phyloP scores from a whole-genome alignment of 2,329 filamentous ascomycete species.

The Pseudogymnoascus sp. region DNA sequence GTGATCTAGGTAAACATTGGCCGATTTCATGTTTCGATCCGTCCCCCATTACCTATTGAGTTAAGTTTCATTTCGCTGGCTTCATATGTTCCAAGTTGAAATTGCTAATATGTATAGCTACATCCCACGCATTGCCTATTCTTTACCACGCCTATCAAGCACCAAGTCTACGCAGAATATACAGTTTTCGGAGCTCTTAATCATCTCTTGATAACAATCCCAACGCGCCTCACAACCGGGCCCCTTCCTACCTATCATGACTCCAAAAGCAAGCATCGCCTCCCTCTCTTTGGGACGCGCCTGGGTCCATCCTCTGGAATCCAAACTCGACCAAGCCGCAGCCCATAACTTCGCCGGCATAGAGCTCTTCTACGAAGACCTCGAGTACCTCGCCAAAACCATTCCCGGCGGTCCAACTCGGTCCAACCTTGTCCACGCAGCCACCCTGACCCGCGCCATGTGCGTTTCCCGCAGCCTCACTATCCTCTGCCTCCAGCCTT shows the following conservation, averaged over 20 bases:
- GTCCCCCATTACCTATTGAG: neutral
- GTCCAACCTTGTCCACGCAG: conserved; percentile 46
- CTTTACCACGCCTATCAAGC: neutral
- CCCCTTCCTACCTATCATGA: neutral
- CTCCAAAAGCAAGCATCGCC: neutral
- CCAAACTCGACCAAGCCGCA: conserved; percentile 63
- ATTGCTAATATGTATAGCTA: neutral
- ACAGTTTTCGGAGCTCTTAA: neutral
- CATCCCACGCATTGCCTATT: neutral
- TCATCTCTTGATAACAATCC: too few species aligned
- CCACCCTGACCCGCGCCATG: conserved; percentile 47
- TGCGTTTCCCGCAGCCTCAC: conserved; percentile 48
- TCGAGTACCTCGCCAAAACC: conserved; percentile 50
- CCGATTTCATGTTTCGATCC: neutral
- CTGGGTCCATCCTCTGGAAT: conserved; percentile 57
- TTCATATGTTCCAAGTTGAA: neutral
- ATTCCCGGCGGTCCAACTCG: conserved; percentile 28
- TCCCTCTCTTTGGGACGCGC: conserved; percentile 50
- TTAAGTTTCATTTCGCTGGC: neutral
- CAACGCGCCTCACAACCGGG: neutral
- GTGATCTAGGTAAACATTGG: neutral
- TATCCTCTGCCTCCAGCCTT: conserved; percentile 65
- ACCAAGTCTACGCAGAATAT: neutral
- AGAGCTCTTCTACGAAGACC: conserved; percentile 73
- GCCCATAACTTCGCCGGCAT: conserved; percentile 60